These are phyloP conservation scores for Fusarium brevicatenulatum DNA, from an alignment of 2,329 filamentous ascomycete genomes.

Conservation along the genomic window DNA sequence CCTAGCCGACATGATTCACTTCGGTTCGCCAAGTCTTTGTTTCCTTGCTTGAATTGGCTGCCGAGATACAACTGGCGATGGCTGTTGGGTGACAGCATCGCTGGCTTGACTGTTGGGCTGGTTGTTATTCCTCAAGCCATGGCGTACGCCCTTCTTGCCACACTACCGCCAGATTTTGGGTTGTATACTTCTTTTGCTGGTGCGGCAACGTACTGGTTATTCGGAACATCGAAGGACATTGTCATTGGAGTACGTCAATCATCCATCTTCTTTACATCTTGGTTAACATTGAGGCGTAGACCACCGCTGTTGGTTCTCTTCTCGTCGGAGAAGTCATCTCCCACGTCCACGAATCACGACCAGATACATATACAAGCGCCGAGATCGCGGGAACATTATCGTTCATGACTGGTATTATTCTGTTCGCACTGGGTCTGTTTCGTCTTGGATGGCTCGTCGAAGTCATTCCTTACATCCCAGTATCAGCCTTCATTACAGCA, in stretches of 20 bases:
- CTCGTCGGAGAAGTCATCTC: constrained; percentile 60
- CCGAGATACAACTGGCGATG: constrained; percentile 22
- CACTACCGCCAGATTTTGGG: constrained; percentile 74
- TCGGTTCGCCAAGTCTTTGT: not conserved
- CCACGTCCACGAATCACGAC: constrained; percentile 50
- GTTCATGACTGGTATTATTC: constrained; percentile 56
- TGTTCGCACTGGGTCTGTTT: constrained; percentile 58
- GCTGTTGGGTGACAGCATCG: constrained; percentile 16
- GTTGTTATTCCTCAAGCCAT: constrained; percentile 84
- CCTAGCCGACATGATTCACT: constrained; percentile 1
- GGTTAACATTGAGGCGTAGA: constrained; percentile 54
- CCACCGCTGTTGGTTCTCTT: constrained; percentile 62
- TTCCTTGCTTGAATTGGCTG: constrained; percentile 3
- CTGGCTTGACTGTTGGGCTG: constrained; percentile 61
- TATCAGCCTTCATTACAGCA: constrained; percentile 62
- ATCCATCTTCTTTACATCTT: rapidly evolving
- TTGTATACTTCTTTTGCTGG: constrained; percentile 87
- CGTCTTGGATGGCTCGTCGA: constrained; percentile 63
- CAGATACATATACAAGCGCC: constrained; percentile 50
- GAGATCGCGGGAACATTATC: constrained; percentile 58
- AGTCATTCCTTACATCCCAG: constrained; percentile 61
- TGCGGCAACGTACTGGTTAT: constrained; percentile 83
- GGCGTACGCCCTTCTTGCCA: constrained; percentile 80
- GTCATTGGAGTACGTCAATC: constrained; percentile 70
- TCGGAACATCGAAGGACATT: constrained; percentile 86